Evolutionary conservation across 768 basidiomycete genomes (phyloP).

Genomic region (Phylloporus rhodoxanthus): DNA sequence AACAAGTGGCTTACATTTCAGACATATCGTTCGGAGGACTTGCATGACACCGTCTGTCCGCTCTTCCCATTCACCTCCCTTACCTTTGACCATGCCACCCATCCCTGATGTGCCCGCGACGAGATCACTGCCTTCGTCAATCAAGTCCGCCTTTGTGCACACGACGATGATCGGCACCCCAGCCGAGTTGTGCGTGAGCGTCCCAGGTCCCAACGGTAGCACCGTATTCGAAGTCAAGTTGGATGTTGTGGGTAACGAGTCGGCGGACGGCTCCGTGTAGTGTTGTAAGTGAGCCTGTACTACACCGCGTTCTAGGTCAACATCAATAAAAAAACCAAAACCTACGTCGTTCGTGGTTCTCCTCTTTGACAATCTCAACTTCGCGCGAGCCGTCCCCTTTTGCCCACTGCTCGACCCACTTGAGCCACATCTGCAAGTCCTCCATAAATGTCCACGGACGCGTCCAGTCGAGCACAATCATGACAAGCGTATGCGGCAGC

Average conservation of each 20-base stretch:
- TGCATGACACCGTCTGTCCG: slow-evolving; percentile 94
- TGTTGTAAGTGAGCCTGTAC: slow-evolving; percentile 88
- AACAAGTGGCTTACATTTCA: slow-evolving; percentile 66
- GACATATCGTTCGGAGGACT: slow-evolving; percentile 83
- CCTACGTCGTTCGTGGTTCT: slow-evolving; percentile 78
- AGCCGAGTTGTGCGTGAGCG: slow-evolving; percentile 77
- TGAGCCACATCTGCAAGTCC: slow-evolving; percentile 79
- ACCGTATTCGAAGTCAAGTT: slow-evolving; percentile 57
- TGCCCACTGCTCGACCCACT: slow-evolving; percentile 80
- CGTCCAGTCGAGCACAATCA: slow-evolving; percentile 94
- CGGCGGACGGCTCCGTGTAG: slow-evolving; percentile 74
- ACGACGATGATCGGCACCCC: slow-evolving; percentile 86
- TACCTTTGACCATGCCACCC: slow-evolving; percentile 88
- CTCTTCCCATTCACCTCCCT: slow-evolving; percentile 93
- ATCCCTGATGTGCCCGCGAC: slow-evolving; percentile 69
- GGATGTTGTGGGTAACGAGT: slow-evolving; percentile 57
- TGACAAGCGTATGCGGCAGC: slow-evolving; percentile 65
- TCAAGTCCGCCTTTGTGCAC: slow-evolving; percentile 90
- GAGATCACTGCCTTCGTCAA: slow-evolving; percentile 75
- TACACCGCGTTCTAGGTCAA: slow-evolving; percentile 27
- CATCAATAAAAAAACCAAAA: slow-evolving; percentile 7
- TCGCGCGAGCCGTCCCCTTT: slow-evolving; percentile 64
- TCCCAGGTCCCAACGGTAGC: slow-evolving; percentile 79
- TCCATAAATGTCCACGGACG: slow-evolving; percentile 87
- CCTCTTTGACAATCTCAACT: slow-evolving; percentile 68